These are phyloP conservation scores for Thelephora aurantiotincta DNA, from an alignment of 768 basidiomycete species.

Conservation along the genomic window DNA sequence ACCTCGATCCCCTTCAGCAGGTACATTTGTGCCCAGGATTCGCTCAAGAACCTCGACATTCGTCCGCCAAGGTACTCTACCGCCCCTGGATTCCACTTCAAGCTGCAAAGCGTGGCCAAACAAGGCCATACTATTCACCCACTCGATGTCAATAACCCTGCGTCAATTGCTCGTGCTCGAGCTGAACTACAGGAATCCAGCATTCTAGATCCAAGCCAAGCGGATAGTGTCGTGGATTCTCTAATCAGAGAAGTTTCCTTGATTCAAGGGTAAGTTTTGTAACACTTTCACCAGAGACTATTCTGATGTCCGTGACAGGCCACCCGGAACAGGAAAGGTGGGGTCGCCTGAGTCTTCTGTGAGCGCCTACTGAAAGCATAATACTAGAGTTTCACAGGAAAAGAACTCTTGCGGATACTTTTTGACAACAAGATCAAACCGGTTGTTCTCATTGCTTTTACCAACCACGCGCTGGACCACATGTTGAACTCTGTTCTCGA, in stretches of 20 bases:
- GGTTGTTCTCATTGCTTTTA: slow-evolving; percentile 41
- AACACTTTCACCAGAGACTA: not conserved
- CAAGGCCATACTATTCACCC: slow-evolving; percentile 19
- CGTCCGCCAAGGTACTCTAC: slow-evolving; percentile 40
- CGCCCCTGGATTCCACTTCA: slow-evolving; percentile 39
- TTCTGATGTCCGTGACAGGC: slow-evolving; percentile 23
- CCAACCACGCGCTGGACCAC: slow-evolving; percentile 72
- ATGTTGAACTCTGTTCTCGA: slow-evolving; percentile 54
- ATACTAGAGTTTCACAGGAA: slow-evolving; percentile 46
- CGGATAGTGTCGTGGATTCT: slow-evolving; percentile 49
- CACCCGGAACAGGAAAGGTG: slow-evolving; percentile 72
- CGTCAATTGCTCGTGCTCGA: slow-evolving; percentile 34
- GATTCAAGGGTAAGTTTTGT: slow-evolving; percentile 48
- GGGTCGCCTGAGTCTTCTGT: not conserved
- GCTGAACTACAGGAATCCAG: slow-evolving; percentile 30
- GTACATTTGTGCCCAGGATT: slow-evolving; percentile 31
- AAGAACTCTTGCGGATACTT: slow-evolving; percentile 57
- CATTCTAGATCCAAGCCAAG: slow-evolving; percentile 56
- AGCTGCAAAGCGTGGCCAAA: slow-evolving; percentile 26
- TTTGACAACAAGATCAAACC: slow-evolving; percentile 35
- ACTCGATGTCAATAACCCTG: slow-evolving; percentile 24
- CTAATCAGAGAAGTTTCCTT: slow-evolving; percentile 46
- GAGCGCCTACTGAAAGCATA: not conserved
- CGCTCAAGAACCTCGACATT: slow-evolving; percentile 20
- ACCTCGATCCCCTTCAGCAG: slow-evolving; percentile 38